Percentiles rank a stretch among this genome's conserved stretches.
Conservation (phyloP, 352 stramenopile species). For the Phytophthora hibernalis region DNA sequence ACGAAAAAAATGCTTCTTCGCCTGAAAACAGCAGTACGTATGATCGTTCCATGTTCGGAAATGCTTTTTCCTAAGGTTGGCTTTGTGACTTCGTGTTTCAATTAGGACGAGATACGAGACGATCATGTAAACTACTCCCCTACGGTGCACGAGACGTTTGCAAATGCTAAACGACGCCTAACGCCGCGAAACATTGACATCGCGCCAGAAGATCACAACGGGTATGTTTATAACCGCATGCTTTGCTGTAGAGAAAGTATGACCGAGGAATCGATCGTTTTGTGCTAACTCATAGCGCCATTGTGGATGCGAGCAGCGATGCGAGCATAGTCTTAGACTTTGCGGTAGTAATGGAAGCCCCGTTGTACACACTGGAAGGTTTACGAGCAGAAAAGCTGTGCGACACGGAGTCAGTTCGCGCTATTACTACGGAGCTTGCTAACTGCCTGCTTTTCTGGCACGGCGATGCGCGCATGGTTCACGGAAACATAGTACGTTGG, state of each 20-base stretch:
- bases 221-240: conserved; percentile 30
- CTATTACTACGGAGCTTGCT: conserved; percentile 50
- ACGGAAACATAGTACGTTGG: conserved; percentile 70
- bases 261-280: conserved; percentile 6
- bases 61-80: too few species aligned
- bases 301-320: conserved; percentile 42
- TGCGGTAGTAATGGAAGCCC: conserved; percentile 61
- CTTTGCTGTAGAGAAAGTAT: neutral
- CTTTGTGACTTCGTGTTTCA: neutral
- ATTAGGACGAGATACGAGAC: conserved; percentile 23
- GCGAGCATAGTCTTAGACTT: conserved; percentile 57
- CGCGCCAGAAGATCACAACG: conserved; percentile 64
- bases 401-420: conserved; percentile 36
- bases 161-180: conserved; percentile 62
- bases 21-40: conserved; percentile 50
- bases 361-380: conserved; percentile 56
- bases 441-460: conserved; percentile 73
- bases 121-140: conserved; percentile 38
- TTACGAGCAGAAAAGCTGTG: conserved; percentile 43
- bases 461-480: conserved; percentile 48
- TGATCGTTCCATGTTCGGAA: neutral
- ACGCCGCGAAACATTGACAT: conserved; percentile 38
- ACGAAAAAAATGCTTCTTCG: conserved; percentile 54
- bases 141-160: conserved; percentile 40
- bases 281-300: conserved; percentile 31